Conservation (phyloP, 306 rosid genomes). For the Cucurbita maxima region DNA sequence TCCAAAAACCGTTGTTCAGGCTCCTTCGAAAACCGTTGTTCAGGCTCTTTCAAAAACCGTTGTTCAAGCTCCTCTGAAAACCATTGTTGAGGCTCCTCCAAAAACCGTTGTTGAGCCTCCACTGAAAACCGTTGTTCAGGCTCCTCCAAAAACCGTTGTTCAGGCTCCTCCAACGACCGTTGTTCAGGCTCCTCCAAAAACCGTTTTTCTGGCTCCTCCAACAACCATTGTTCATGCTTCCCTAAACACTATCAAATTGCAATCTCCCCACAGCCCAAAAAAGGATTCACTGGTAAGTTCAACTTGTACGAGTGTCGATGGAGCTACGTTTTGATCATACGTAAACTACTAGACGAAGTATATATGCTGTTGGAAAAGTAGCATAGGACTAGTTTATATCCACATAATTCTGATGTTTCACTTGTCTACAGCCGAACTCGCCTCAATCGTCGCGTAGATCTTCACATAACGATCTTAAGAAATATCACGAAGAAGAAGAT, state of each 20-base stretch:
- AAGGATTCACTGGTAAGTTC: conserved; percentile 41
- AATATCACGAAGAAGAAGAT: conserved; percentile 69
- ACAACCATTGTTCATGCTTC: neutral
- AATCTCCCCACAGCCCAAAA: conserved; percentile 32
- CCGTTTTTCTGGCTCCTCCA: too few relatives aligned
- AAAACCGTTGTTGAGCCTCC: too few relatives aligned
- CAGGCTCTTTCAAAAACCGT: too few relatives aligned
- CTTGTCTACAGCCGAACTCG: conserved; percentile 42
- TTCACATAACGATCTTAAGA: conserved; percentile 35
- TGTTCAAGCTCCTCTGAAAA: too few relatives aligned
- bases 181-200: too few relatives aligned
- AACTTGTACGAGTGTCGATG: neutral
- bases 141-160: too few relatives aligned
- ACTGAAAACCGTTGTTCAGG: too few relatives aligned
- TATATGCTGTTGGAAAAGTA: neutral
- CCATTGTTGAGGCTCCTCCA: too few relatives aligned
- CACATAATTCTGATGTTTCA: neutral
- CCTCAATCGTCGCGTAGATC: conserved; percentile 44
- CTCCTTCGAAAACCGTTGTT: too few relatives aligned
- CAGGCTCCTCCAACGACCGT: too few relatives aligned
- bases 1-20: too few relatives aligned
- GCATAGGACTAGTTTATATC: neutral
- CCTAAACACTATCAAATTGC: conserved; percentile 15
- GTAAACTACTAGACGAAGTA: neutral
- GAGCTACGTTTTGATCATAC: neutral